phyloP scores from a whole-genome alignment of 257 asterid genomes.

The Solanum dulcamara region DNA sequence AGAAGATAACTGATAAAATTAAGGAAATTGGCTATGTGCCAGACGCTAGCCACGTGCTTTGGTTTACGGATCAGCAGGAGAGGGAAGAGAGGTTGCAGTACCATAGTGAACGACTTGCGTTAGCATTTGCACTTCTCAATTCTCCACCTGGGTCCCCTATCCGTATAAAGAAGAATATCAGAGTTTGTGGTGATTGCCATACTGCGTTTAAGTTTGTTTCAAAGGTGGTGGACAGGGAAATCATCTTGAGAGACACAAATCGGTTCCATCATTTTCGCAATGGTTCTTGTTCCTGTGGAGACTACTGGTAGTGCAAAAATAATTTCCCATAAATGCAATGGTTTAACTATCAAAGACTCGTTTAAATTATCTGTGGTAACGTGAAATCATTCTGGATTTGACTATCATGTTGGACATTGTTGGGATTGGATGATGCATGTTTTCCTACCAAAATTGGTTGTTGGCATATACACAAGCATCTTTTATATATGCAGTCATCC shows the following conservation, averaged over 20 bases:
- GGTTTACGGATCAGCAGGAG: constrained; percentile 53
- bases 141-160: constrained; percentile 37
- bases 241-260: constrained; percentile 66
- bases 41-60: constrained; percentile 63
- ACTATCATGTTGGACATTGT: not conserved
- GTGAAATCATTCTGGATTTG: not conserved
- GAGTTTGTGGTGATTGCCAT: constrained; percentile 88
- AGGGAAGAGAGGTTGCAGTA: constrained; percentile 56
- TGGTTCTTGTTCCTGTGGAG: constrained; percentile 78
- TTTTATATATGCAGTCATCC: not conserved
- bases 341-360: not conserved
- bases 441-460: not conserved
- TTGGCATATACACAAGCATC: not conserved
- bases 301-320: constrained; percentile 49
- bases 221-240: constrained; percentile 44
- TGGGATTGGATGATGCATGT: not conserved
- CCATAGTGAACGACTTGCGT: constrained; percentile 79
- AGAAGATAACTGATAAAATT: constrained; percentile 35
- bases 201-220: constrained; percentile 57
- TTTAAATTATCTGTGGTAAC: not conserved
- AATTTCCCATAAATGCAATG: not conserved
- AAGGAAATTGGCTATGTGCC: constrained; percentile 60
- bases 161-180: constrained; percentile 69
- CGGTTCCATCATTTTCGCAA: constrained; percentile 62
- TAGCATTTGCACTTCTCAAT: constrained; percentile 62